phyloP scores from a whole-genome alignment of 2,329 filamentous ascomycete genomes.

The Fusarium sacchari region DNA sequence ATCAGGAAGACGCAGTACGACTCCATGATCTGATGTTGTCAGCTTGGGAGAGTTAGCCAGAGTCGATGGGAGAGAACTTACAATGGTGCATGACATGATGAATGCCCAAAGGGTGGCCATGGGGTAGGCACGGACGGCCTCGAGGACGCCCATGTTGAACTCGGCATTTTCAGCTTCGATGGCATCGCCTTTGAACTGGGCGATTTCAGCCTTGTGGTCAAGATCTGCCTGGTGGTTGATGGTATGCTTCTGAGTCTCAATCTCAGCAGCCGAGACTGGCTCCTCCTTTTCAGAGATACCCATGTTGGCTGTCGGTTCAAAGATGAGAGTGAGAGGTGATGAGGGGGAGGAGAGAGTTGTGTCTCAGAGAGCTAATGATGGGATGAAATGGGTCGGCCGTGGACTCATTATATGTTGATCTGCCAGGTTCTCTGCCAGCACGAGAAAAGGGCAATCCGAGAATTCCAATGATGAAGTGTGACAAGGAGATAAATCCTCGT shows the following conservation, averaged over 20 bases:
- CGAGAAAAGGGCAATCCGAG: neutral
- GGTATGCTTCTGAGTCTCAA: neutral
- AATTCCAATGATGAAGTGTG: neutral
- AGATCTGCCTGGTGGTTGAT: neutral
- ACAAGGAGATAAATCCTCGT: neutral
- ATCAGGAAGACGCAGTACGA: slow-evolving; percentile 61
- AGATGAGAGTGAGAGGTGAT: neutral
- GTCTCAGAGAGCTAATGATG: neutral
- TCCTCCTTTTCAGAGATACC: neutral
- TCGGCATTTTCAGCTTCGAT: slow-evolving; percentile 1
- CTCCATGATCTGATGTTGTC: slow-evolving; percentile 56
- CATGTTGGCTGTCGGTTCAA: neutral
- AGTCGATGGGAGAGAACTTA: neutral
- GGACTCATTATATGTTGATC: neutral
- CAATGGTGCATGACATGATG: neutral
- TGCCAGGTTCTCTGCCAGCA: neutral
- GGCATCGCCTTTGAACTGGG: slow-evolving; percentile 1
- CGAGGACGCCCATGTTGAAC: neutral
- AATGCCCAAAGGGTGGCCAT: neutral
- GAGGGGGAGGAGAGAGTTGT: neutral
- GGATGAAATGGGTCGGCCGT: neutral
- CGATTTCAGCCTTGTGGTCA: neutral
- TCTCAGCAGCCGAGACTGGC: neutral
- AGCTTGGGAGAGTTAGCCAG: accelerated
- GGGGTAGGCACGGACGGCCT: neutral